Evolutionary conservation across 2,329 filamentous ascomycete species (phyloP).

Genomic region (Colletotrichum endophyticum): DNA sequence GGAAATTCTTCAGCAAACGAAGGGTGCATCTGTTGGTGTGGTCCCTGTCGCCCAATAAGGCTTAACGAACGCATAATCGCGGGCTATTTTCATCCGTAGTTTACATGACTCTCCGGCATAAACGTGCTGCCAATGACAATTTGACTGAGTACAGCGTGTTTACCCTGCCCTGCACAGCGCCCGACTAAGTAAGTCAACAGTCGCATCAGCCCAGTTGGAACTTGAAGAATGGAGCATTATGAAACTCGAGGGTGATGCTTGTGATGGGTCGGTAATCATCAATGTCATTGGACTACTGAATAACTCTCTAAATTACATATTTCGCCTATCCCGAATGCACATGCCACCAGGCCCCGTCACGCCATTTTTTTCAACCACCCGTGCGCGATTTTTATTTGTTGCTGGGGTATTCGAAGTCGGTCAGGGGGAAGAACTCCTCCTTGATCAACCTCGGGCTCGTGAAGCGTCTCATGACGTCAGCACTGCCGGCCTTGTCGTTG

Average conservation of each 20-base stretch:
- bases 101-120: neutral
- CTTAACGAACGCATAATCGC: neutral
- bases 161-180: neutral
- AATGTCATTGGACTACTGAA: neutral
- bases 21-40: neutral
- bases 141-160: neutral
- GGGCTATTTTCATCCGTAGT: neutral
- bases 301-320: neutral
- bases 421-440: slow-evolving; percentile 42
- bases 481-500: slow-evolving; percentile 62
- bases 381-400: slow-evolving; percentile 36
- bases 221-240: neutral
- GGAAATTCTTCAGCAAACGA: neutral
- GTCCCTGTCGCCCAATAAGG: neutral
- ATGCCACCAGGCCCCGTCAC: neutral
- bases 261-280: neutral
- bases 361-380: neutral
- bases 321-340: neutral
- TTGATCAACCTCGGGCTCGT: slow-evolving; percentile 58
- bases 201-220: neutral
- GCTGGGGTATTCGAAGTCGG: slow-evolving; percentile 51
- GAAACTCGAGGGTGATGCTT: neutral
- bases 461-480: slow-evolving; percentile 53
- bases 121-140: neutral
- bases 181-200: neutral